Base-by-base conservation (phyloP, 2,329 filamentous ascomycete genomes). In the Trichoderma sp. region DNA sequence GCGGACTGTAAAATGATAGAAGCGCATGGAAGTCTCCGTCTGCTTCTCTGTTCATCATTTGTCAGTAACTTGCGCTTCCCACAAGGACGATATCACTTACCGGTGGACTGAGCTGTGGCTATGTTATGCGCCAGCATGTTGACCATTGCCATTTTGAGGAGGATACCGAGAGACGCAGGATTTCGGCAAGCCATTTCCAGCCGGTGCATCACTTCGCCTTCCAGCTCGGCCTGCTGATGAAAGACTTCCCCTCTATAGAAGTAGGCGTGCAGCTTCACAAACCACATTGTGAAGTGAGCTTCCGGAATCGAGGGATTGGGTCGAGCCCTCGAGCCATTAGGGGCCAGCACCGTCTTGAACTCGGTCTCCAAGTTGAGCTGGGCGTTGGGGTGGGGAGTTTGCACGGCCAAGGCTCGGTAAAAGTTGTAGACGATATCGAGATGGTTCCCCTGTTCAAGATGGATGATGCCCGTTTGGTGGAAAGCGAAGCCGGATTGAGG, bases 401-500 rank as follows among this genome's bases (percentile, higher is more conserved):
- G 83, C 39, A 92, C 88, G 9, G 88, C 88, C 70, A 95, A 83
- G 17, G 93, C 89, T 68, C 93, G 89, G 74, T 97, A 95, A 47
- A 98, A 86, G 75, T 97, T 88, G 76, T 97, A 98, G 34, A 96
- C 89, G 10, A 92, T 89, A 67, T 92, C 87, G 58, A 98, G 84
- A 74, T 96, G 90, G 70, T 94, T 90, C 65, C 85, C 85, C 71
- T 93, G 87, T 61, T 90, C 88, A 55, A 92, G 84, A 66, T 90
- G 89, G 66, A 98, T 89, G 43, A 98, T 91, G 43, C 91, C 93
- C 75, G 95, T 87, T 76, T 98, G 95, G 72, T 99, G 94, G 73
- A 96, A 90, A 17, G 92, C 90, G 68, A 88, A 86, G 34, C 94
- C 94, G 52, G 90, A 92, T 19, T 86, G 82, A 3, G 94, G 92